phyloP scores from a whole-genome alignment of 2,329 filamentous ascomycete genomes.

The Knoxdaviesia capensis region DNA sequence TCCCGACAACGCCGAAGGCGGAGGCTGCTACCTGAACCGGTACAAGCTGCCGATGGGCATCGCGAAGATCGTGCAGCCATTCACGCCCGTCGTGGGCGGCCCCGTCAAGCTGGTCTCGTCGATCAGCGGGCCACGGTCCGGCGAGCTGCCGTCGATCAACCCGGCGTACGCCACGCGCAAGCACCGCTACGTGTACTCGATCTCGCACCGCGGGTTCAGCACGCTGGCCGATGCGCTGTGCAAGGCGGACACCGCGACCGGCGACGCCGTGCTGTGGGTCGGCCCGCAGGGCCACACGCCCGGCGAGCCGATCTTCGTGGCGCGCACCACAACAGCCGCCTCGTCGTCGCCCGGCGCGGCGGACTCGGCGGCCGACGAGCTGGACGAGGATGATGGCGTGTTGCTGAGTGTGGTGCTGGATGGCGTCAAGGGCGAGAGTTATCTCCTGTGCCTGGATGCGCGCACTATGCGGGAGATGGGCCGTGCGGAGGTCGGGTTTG shows the following conservation, averaged over 20 bases:
- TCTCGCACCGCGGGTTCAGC: conserved; percentile 33
- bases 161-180: conserved; percentile 26
- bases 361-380: conserved; percentile 13
- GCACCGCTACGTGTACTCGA: conserved; percentile 41
- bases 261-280: conserved; percentile 34
- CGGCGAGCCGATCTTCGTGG: conserved; percentile 49
- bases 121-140: conserved; percentile 30
- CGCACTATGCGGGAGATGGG: conserved; percentile 42
- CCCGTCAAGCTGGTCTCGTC: conserved; percentile 15
- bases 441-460: conserved; percentile 45
- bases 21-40: conserved; percentile 16
- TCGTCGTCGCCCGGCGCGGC: conserved; percentile 11
- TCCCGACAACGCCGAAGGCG: no score
- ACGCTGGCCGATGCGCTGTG: conserved; percentile 41
- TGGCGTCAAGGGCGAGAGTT: conserved; percentile 35
- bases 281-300: conserved; percentile 39
- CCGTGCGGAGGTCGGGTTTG: conserved; percentile 38
- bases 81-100: no score
- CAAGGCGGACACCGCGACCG: conserved; percentile 41
- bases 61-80: conserved; percentile 4
- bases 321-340: conserved; percentile 5
- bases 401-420: conserved; percentile 44
- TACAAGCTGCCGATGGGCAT: conserved; percentile 18
- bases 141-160: conserved; percentile 50
- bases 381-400: conserved; percentile 41